Evolutionary conservation across 306 rosid species (phyloP).

Genomic region (Medicago lupulina): DNA sequence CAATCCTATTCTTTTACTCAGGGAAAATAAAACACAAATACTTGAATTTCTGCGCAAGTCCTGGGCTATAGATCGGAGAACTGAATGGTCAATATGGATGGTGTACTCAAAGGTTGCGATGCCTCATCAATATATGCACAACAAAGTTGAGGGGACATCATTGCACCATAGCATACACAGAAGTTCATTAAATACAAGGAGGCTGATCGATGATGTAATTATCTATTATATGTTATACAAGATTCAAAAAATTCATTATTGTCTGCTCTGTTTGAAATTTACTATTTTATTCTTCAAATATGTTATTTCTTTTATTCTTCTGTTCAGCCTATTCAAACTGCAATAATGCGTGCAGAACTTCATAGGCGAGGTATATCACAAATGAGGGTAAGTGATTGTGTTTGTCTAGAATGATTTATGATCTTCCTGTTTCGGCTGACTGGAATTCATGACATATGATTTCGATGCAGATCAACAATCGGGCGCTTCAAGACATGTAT

Average conservation of each 20-base stretch:
- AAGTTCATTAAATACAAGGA: constrained; percentile 61
- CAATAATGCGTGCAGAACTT: constrained; percentile 84
- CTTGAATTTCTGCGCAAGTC: constrained; percentile 71
- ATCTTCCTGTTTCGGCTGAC: constrained; percentile 20
- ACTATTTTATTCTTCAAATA: constrained; percentile 28
- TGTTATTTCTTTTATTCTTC: constrained; percentile 30
- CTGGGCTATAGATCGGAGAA: constrained; percentile 81
- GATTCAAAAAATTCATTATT: constrained; percentile 31
- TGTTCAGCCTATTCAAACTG: constrained; percentile 83
- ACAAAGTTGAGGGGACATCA: constrained; percentile 56
- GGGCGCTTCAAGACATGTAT: constrained; percentile 87
- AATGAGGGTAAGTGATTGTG: constrained; percentile 71
- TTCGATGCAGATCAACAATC: constrained; percentile 80
- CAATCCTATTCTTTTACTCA: constrained; percentile 45
- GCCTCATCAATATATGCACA: constrained; percentile 74
- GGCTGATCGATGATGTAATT: constrained; percentile 77
- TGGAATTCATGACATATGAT: constrained; percentile 32
- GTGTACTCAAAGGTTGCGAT: constrained; percentile 81
- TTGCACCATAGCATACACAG: constrained; percentile 53
- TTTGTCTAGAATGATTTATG: constrained; percentile 29
- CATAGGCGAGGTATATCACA: constrained; percentile 91
- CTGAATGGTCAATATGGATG: constrained; percentile 99
- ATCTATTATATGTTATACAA: constrained; percentile 30
- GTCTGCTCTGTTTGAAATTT: constrained; percentile 19
- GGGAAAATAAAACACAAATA: constrained; percentile 80